Evolutionary conservation across 306 rosid genomes (phyloP).

Genomic region (Corylus heterophylla): DNA sequence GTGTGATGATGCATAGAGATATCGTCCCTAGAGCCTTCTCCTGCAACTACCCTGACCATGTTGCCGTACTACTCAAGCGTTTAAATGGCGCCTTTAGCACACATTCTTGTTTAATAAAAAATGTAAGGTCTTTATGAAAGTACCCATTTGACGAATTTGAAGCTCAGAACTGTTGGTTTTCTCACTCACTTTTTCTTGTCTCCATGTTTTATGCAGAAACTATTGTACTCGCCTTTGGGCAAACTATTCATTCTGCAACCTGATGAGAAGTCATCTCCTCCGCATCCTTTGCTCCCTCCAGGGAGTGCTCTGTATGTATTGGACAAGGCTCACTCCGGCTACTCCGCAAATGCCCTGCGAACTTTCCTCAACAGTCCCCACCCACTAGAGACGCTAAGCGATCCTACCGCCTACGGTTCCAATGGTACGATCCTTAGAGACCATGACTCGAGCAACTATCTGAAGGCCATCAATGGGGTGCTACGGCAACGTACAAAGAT

Average conservation of each 20-base stretch:
- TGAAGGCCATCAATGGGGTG: constrained; percentile 67
- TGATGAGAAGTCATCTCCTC: constrained; percentile 72
- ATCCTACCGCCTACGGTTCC: constrained; percentile 88
- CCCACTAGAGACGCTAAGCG: constrained; percentile 84
- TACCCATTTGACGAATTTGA: not conserved
- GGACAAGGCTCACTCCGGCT: constrained; percentile 54
- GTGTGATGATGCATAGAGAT: constrained; percentile 94
- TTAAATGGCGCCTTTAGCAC: constrained; percentile 64
- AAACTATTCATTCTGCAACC: constrained; percentile 85
- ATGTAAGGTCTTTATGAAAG: constrained; percentile 39
- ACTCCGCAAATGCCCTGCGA: constrained; percentile 51
- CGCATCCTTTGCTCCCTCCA: constrained; percentile 73
- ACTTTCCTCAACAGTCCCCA: constrained; percentile 78
- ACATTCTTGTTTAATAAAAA: constrained; percentile 73
- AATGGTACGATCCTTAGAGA: constrained; percentile 82
- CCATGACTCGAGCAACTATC: constrained; percentile 87
- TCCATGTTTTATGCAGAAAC: constrained; percentile 51
- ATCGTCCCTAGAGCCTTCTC: constrained; percentile 97
- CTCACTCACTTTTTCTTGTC: not conserved
- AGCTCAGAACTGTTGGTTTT: not conserved
- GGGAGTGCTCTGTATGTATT: constrained; percentile 64
- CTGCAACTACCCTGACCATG: constrained; percentile 85
- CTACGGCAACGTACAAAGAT: constrained; percentile 47
- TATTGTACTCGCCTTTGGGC: constrained; percentile 76
- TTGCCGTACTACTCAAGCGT: constrained; percentile 70